phyloP scores from a whole-genome alignment of 2,329 filamentous ascomycete genomes.

The Colletotrichum tanaceti region DNA sequence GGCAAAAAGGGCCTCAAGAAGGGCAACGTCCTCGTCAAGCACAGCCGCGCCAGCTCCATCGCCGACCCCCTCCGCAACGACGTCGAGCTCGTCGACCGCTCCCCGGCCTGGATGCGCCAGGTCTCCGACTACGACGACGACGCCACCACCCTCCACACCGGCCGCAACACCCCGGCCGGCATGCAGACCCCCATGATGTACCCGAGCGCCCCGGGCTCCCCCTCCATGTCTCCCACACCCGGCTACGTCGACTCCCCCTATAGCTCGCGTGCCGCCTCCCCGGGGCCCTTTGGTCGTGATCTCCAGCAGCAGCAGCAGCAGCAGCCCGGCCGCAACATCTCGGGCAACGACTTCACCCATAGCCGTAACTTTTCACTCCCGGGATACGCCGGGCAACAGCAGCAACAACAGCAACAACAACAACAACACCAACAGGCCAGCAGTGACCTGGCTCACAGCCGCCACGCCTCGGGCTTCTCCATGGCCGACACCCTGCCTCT shows the following conservation, averaged over 20 bases:
- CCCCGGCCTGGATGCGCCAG: constrained; percentile 39
- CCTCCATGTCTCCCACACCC: constrained; percentile 31
- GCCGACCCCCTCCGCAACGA: constrained; percentile 32
- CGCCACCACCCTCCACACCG: constrained; percentile 36
- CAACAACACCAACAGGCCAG: not conserved
- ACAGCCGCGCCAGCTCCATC: constrained; percentile 26
- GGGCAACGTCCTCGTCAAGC: constrained; percentile 39
- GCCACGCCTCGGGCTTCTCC: constrained; percentile 35
- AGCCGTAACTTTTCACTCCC: constrained; percentile 33
- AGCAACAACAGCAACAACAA: constrained; percentile 3
- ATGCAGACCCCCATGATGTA: constrained; percentile 34
- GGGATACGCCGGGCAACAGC: constrained; percentile 30
- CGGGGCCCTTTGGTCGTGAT: constrained; percentile 10
- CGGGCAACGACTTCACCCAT: constrained; percentile 9
- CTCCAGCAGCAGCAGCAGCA: no score
- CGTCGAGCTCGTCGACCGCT: constrained; percentile 39
- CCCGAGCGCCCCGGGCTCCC: constrained; percentile 34
- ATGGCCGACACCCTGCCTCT: constrained; percentile 46
- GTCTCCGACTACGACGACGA: constrained; percentile 39
- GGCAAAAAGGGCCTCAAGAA: constrained; percentile 38
- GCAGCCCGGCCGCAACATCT: constrained; percentile 35
- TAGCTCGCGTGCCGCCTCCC: constrained; percentile 28
- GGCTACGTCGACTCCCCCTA: constrained; percentile 37
- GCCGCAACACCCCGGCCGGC: constrained; percentile 35
- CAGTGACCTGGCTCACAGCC: constrained; percentile 20